Base-by-base conservation (phyloP, 768 basidiomycete species). In the Tylopilus plumbeoviolaceoides region DNA sequence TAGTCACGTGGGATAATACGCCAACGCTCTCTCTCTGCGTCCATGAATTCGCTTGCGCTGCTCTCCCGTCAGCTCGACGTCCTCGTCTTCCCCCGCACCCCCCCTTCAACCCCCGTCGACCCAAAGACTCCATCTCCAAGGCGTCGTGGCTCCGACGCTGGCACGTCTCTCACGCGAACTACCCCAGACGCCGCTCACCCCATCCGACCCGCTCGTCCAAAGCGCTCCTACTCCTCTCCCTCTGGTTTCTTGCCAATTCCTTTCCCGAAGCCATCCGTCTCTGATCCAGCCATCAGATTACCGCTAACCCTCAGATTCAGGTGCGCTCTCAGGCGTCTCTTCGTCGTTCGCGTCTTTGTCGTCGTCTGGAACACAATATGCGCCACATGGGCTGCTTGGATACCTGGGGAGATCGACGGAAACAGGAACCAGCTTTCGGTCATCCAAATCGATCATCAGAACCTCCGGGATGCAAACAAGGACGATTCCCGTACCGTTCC, bases 51-150 rank as follows among this genome's bases (percentile, higher is more conserved):
- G 61, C 81, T 92, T 63, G 77, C 80, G 17, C 85, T 88, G 72
- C 77, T 92, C 56, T 88, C 90, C 59, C 85, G 86, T 65, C 85
- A 89, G 69, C 83, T 90, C 76, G 88, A 92, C 73, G 83, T 81
- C 56, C 73, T 89, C 59, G 83, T 84, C 53, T 72, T 83, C 8
- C 68, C 83, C 45, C 77, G 76, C 60, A 75, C 83, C 40, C 80
- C 82, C 25, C 79, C 85, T 15, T 77, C 81, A 36, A 80, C 83
- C 1, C 80, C 83, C 40, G 70, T 73, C 42, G 61, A 71, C 42
- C 73, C 76, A 25, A 67, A 67, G 23, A 49, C 46, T 59, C 51
- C 56, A 50, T 56, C 57, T 54, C 41, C 47, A 11, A 63, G 54
- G 58, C 68, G 66, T 41, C 64, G 60, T 39, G 64, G 59, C 17